A percentile compares a stretch with the other conserved stretches of the same genome.
These are phyloP conservation scores for Taphrina betulina DNA, from an alignment of 1,139 yeast species.

Conservation along the genomic window DNA sequence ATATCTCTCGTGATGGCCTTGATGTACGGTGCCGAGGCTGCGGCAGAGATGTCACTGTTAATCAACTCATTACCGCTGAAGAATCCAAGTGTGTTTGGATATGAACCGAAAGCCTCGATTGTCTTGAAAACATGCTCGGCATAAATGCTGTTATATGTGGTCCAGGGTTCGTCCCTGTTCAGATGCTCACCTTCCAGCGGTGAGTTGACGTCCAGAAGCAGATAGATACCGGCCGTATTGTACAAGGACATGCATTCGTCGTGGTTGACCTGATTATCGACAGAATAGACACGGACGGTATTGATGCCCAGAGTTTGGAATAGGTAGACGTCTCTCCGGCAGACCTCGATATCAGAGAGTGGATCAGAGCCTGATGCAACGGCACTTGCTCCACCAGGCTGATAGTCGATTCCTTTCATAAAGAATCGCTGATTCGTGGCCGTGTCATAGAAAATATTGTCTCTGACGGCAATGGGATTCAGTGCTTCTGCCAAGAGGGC, in stretches of 20 bases:
- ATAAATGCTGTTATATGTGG: slow-evolving; percentile 65
- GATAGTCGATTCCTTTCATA: slow-evolving; percentile 65
- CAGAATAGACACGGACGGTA: slow-evolving; percentile 55
- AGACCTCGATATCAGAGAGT: slow-evolving; percentile 65
- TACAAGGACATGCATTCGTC: slow-evolving; percentile 84
- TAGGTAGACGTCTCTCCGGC: slow-evolving; percentile 77
- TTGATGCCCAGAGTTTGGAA: slow-evolving; percentile 77
- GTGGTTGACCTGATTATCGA: slow-evolving; percentile 65
- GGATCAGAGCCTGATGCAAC: slow-evolving; percentile 60
- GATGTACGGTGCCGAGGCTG: slow-evolving; percentile 61
- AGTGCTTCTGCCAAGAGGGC: slow-evolving; percentile 23
- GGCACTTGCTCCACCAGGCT: slow-evolving; percentile 70
- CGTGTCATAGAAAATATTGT: slow-evolving; percentile 35
- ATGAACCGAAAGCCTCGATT: slow-evolving; percentile 77
- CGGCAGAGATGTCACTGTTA: slow-evolving; percentile 73
- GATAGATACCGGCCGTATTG: slow-evolving; percentile 84
- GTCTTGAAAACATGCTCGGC: slow-evolving; percentile 73
- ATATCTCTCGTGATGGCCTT: slow-evolving; percentile 91
- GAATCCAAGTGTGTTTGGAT: slow-evolving; percentile 85
- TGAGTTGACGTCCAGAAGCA: slow-evolving; percentile 81
- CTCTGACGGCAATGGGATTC: slow-evolving; percentile 33
- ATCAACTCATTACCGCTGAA: slow-evolving; percentile 92
- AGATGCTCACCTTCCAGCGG: slow-evolving; percentile 65
- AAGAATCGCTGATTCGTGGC: slow-evolving; percentile 39
- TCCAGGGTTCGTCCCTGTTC: slow-evolving; percentile 65